Conservation (phyloP, 257 asterid species). For the Primulina tabacum region DNA sequence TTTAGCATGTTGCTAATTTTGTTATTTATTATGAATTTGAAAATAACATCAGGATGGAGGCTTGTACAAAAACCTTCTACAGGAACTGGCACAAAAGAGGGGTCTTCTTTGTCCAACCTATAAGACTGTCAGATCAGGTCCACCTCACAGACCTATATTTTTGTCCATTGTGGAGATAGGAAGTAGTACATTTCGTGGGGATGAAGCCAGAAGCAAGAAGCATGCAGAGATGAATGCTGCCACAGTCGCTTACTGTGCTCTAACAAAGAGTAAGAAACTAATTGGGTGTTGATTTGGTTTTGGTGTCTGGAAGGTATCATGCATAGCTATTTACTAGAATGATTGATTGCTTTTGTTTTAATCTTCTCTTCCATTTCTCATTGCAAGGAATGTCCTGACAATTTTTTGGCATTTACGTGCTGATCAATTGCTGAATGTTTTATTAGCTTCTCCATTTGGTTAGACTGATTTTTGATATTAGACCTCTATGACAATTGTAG, state of each 20-base stretch:
- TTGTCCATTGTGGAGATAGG: constrained; percentile 56
- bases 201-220: constrained; percentile 65
- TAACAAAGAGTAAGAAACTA: constrained; percentile 45
- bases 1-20: constrained; percentile 15
- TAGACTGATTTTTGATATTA: not conserved
- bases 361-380: not conserved
- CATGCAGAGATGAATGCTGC: constrained; percentile 85
- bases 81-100: constrained; percentile 57
- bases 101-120: constrained; percentile 53
- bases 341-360: not conserved
- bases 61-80: constrained; percentile 60
- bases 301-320: not conserved
- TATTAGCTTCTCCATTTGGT: not conserved
- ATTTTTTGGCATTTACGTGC: not conserved
- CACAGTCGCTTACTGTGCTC: constrained; percentile 52
- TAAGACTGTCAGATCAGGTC: constrained; percentile 42
- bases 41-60: constrained; percentile 52
- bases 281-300: constrained; percentile 9
- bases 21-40: constrained; percentile 14
- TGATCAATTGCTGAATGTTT: not conserved
- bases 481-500: constrained; percentile 5
- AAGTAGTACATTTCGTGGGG: constrained; percentile 41
- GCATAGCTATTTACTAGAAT: not conserved
- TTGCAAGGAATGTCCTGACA: not conserved
- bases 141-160: constrained; percentile 49